Base-by-base conservation (phyloP, 2,329 filamentous ascomycete species). In the Paradendryphiella salina region DNA sequence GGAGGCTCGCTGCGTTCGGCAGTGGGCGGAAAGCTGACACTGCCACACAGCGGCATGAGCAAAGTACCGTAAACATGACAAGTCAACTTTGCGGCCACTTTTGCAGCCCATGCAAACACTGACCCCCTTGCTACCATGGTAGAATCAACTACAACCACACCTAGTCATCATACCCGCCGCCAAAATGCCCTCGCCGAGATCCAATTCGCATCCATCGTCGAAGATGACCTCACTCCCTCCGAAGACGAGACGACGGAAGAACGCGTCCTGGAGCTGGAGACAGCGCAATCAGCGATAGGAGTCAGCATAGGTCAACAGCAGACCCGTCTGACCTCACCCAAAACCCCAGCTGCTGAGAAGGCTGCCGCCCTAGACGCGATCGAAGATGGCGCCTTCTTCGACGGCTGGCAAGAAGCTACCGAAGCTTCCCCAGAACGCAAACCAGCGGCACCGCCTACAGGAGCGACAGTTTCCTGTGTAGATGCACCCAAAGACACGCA, bases 221-320 rank as follows among this genome's bases (percentile, higher is more conserved):
- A 73, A 46, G 68, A 72, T 36, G 64, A 70, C 45, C 73, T 71
- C 41, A 75, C 75, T n/a, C 76, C 76, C 5, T 78, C 76, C 43
- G 77, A 78, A 20, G 76, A 78, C 41, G 65, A 78, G 38, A 67
- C 66, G 31, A 47, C 69, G 45, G 61, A 67, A 44, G 60, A 68
- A 45, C 50, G 57, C 21, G 54, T 50, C 28, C 54, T 72, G 44
- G 64, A 70, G 54, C 52, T 72, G 38, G 73, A 76, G 40, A 73
- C 76, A 54, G 75, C 69, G 13, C 70, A 74, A 44, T 74, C 71
- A 10, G 74, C 83, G 28, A 76, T 86, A 58, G 82, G 82, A 2
- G 76, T 85, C 61, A 85, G 82, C 63, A 84, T 86, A 55, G 77
- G 82, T 52, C 76, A 75, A 32, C 75, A 77, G 34, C 83, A 86